phyloP scores from a whole-genome alignment of 352 stramenopile genomes.

The Phytophthora pluvialis region DNA sequence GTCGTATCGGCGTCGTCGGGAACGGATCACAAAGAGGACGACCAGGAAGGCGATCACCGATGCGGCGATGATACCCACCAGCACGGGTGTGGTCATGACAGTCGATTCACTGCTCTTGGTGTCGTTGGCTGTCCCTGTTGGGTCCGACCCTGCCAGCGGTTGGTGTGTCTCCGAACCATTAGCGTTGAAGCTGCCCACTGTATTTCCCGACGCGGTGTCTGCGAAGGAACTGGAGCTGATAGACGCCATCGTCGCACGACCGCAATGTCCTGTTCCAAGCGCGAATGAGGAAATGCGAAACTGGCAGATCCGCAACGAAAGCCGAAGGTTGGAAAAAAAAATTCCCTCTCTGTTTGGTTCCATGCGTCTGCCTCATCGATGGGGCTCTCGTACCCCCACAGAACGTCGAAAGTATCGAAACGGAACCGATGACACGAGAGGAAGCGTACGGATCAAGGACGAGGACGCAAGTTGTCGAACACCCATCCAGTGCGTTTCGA shows the following conservation, averaged over 20 bases:
- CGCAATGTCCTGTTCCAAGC: constrained; percentile 4
- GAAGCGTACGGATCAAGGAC: constrained; percentile 12
- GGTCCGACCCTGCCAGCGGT: constrained; percentile 1
- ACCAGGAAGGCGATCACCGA: constrained; percentile 21
- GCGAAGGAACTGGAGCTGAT: constrained; percentile 19
- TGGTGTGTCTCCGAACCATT: constrained; percentile 8
- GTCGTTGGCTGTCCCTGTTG: constrained; percentile 10
- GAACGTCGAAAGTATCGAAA: constrained; percentile 26
- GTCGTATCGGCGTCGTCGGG: constrained; percentile 12
- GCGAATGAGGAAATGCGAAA: constrained; percentile 32
- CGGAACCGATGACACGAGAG: constrained; percentile 23
- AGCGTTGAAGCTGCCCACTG: constrained; percentile 4
- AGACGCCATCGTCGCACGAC: constrained; percentile 21
- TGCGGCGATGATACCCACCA: constrained; percentile 25
- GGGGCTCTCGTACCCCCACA: constrained; percentile 14
- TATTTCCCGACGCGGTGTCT: background rate
- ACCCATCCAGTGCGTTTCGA: constrained; percentile 11
- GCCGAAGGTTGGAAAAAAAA: background rate
- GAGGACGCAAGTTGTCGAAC: constrained; percentile 12
- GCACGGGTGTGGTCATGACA: constrained; percentile 9
- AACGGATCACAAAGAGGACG: constrained; percentile 27
- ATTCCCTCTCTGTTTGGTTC: background rate
- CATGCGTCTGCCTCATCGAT: background rate
- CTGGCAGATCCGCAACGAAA: background rate
- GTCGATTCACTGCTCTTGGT: background rate